Conservation (phyloP, 2,329 filamentous ascomycete species). For the Thelonectria blattea region DNA sequence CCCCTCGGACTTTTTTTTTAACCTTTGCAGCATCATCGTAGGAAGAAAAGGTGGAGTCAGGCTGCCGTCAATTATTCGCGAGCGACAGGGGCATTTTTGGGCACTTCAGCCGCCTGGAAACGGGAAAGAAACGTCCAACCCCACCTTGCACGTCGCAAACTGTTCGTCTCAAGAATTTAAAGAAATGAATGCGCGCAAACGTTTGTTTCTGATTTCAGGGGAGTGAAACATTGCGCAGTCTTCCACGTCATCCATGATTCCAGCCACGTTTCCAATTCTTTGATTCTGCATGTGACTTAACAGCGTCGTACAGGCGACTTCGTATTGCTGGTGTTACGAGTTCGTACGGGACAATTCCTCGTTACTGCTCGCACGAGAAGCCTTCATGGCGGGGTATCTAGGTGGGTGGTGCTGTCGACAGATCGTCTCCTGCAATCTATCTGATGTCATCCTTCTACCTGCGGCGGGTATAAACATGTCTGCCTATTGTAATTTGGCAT, state of each 20-base stretch:
- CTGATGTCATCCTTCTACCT: constrained; percentile 4
- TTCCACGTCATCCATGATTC: not conserved
- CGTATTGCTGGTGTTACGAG: not conserved
- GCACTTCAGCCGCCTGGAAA: not conserved
- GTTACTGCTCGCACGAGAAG: not conserved
- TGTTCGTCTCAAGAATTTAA: not conserved
- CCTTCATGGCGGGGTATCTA: constrained; percentile 19
- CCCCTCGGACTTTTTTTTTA: not conserved
- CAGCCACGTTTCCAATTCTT: not conserved
- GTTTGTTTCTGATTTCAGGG: not conserved
- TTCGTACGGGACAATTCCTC: too few relatives aligned
- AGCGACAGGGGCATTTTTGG: not conserved
- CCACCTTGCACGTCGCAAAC: constrained; percentile 7
- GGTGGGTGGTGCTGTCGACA: constrained; percentile 2
- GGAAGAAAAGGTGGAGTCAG: not conserved
- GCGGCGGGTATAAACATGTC: constrained; percentile 4
- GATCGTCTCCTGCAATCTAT: constrained; percentile 9
- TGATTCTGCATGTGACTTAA: not conserved
- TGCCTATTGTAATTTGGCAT: not conserved
- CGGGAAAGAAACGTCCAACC: not conserved
- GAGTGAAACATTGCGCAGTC: not conserved
- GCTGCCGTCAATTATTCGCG: not conserved
- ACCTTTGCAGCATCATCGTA: not conserved
- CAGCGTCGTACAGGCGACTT: too few relatives aligned
- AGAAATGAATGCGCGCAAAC: constrained; percentile 1